phyloP scores from a whole-genome alignment of 441 rosid genomes.

The Adansonia grandidieri region DNA sequence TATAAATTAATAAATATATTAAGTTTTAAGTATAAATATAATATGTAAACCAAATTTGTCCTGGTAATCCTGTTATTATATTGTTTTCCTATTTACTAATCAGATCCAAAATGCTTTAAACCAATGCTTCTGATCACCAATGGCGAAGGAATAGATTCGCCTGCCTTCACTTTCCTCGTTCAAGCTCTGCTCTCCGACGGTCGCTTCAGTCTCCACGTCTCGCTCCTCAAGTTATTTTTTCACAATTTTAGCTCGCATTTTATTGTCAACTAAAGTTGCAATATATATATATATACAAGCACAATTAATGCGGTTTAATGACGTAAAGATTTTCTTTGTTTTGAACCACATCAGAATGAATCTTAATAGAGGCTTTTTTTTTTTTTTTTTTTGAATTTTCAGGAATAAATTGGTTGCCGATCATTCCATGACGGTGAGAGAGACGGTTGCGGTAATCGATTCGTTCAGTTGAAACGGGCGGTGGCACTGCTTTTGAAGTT shows the following conservation, averaged over 20 bases:
- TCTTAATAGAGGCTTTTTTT: not conserved
- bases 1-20: no score
- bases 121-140: conserved; percentile 85
- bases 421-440: conserved; percentile 79
- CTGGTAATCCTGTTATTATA: no score
- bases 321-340: not conserved
- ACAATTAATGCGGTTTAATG: not conserved
- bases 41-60: no score
- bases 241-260: conserved; percentile 33
- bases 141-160: conserved; percentile 89
- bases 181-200: conserved; percentile 80
- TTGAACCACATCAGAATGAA: not conserved
- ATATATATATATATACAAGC: no score
- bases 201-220: conserved; percentile 82
- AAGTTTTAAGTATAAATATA: no score
- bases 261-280: not conserved
- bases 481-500: conserved; percentile 86
- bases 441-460: conserved; percentile 61
- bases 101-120: conserved; percentile 37
- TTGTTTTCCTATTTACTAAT: no score
- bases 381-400: conserved; percentile 27
- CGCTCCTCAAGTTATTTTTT: conserved; percentile 73
- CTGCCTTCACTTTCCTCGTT: conserved; percentile 81
- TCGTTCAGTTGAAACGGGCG: conserved; percentile 60
- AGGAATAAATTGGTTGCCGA: conserved; percentile 85